Conservation (phyloP, 345 rosid species). For the Streptanthus diversifolius region DNA sequence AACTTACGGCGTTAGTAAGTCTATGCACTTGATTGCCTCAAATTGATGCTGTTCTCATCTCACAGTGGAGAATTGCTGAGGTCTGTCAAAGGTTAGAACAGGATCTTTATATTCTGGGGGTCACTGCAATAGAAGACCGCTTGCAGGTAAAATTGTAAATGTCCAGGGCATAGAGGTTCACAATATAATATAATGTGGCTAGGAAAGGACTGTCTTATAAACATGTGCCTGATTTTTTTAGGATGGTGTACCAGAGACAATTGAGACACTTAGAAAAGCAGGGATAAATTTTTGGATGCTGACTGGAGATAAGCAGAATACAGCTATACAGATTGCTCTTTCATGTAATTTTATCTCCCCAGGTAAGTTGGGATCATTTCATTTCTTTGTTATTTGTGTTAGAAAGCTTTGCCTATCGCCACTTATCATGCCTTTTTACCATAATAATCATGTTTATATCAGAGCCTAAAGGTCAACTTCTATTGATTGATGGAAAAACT, state of each 20-base stretch:
- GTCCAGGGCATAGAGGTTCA: constrained; percentile 15
- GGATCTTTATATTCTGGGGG: constrained; percentile 87
- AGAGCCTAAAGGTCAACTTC: constrained; percentile 99
- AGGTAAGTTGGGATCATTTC: constrained; percentile 43
- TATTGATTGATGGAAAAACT: constrained; percentile 88
- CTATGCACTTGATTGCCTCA: constrained; percentile 27
- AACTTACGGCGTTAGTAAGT: background rate
- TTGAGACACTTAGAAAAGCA: constrained; percentile 85
- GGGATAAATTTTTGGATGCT: constrained; percentile 99
- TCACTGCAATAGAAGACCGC: constrained; percentile 94
- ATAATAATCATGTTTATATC: constrained; percentile 21
- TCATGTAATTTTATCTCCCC: constrained; percentile 98
- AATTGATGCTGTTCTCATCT: constrained; percentile 24
- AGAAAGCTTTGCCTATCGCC: constrained; percentile 1
- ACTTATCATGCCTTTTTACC: constrained; percentile 13
- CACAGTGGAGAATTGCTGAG: constrained; percentile 97
- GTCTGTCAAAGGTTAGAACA: constrained; percentile 82
- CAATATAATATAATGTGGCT: background rate
- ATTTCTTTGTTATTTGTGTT: background rate
- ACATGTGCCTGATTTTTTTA: constrained; percentile 28
- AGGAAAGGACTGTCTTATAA: constrained; percentile 6
- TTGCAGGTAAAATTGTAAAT: constrained; percentile 58
- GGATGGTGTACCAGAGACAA: constrained; percentile 99
- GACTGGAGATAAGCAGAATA: constrained; percentile 95
- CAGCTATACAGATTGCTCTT: constrained; percentile 98